Base-by-base conservation (phyloP, 805 yeast species). In the Starmerella kuoi region DNA sequence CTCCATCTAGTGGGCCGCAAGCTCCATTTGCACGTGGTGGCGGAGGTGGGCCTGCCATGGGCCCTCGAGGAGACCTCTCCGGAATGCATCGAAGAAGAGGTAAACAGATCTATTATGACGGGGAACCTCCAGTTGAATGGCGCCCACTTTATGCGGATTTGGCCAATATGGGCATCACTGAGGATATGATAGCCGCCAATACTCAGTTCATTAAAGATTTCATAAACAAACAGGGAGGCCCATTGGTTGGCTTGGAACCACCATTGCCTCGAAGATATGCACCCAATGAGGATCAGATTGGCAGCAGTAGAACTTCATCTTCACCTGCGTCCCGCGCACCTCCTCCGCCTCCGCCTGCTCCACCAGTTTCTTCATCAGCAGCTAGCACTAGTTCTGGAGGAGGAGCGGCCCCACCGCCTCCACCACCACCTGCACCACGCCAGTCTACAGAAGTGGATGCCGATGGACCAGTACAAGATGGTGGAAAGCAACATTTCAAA, bases 141-240 rank as follows among this genome's bases (percentile, higher is more conserved):
- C 62, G 87, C 38, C 66, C 77, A 1, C 67, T 84, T 43, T 82
- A 84, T 50, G 63, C 71, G 7, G 86, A 80, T 55, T 66, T 84
- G 41, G 88, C 78, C 31, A 67, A 72, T 17, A 79, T 80, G 41
- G 95, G 95, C 1, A 84, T 84, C 44, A 61, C 83, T 1, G 93
- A 84, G 55, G 94, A 83, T 51, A 79, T 81, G 87, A 83, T 84
- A 58, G 91, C 87, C 0, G 88, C 81, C 40, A 82, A 84, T 56
- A 67, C 86, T 45, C 82, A 80, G 46, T 82, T 83, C 58, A 81
- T 84, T 55, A 84, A 81, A 58, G 78, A 77, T 41, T 84, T 80
- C 55, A 80, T 84, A 45, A 64, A 74, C 3, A 67, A 77, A 53
- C 78, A 76, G 57, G 84, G 91, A 41, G 81, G 87, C 19, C 79